Percentiles rank a stretch among this genome's conserved stretches.
Evolutionary conservation across 805 yeast species (phyloP).

Genomic region (Starmerella davenportii): DNA sequence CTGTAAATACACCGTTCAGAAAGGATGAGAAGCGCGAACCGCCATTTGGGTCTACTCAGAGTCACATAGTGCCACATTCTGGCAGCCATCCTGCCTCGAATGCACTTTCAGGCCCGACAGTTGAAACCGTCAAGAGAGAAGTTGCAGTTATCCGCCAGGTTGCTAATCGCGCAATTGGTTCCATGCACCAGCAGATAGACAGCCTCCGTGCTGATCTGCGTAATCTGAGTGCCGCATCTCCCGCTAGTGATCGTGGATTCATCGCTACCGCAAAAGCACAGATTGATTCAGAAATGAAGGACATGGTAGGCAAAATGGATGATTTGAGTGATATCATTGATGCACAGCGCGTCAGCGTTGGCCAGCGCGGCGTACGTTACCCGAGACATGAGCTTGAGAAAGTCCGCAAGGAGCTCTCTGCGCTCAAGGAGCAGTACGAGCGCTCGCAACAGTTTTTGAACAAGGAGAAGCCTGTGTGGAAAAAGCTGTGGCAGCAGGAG

Average conservation of each 20-base stretch:
- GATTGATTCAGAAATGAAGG: slow-evolving; percentile 61
- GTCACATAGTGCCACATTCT: no score
- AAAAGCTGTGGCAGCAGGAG: slow-evolving; percentile 79
- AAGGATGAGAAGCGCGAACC: neutral
- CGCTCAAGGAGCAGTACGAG: slow-evolving; percentile 36
- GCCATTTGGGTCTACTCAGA: neutral
- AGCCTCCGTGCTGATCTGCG: slow-evolving; percentile 31
- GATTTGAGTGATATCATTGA: slow-evolving; percentile 86
- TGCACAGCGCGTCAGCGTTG: slow-evolving; percentile 74
- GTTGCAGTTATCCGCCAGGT: slow-evolving; percentile 41
- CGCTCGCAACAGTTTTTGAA: slow-evolving; percentile 42
- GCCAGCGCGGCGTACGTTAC: slow-evolving; percentile 74
- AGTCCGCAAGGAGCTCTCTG: slow-evolving; percentile 45
- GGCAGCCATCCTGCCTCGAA: neutral
- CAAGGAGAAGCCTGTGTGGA: slow-evolving; percentile 70
- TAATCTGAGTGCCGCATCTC: slow-evolving; percentile 29
- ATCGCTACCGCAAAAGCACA: slow-evolving; percentile 60
- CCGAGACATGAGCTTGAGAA: slow-evolving; percentile 50
- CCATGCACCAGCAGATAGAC: slow-evolving; percentile 28
- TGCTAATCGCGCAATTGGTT: slow-evolving; percentile 29
- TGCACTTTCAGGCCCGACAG: slow-evolving; percentile 2
- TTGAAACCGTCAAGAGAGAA: slow-evolving; percentile 33
- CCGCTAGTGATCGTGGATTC: slow-evolving; percentile 28
- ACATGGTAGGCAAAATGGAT: slow-evolving; percentile 60
- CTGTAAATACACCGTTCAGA: neutral